Percentiles rank a stretch among this genome's conserved stretches.
phyloP scores from a whole-genome alignment of 1,284 basidiomycete species.

The Singerocomus inundabilis region DNA sequence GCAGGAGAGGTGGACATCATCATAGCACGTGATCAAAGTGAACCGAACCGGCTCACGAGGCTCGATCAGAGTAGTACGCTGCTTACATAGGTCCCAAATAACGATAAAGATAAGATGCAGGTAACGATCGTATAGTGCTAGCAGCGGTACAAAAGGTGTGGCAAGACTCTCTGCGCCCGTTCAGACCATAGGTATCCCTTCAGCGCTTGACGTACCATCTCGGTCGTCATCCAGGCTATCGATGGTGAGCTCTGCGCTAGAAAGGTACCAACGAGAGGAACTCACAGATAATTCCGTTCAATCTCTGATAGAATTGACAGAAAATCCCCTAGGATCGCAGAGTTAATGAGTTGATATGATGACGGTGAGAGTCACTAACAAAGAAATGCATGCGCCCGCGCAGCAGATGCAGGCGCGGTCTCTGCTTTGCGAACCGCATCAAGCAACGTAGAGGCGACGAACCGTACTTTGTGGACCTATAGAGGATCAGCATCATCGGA shows the following conservation, averaged over 20 bases:
- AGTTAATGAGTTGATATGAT: conserved; percentile 14
- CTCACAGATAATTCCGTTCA: conserved; percentile 80
- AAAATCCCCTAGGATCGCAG: conserved; percentile 72
- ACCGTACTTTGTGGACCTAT: conserved; percentile 83
- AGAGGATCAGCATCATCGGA: conserved; percentile 1
- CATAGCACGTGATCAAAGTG: conserved; percentile 17
- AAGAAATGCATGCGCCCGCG: conserved; percentile 75
- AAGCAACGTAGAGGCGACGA: conserved; percentile 83
- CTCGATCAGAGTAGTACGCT: background rate
- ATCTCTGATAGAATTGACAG: conserved; percentile 85
- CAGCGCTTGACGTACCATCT: conserved; percentile 58
- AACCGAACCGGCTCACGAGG: background rate
- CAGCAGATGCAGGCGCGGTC: conserved; percentile 70
- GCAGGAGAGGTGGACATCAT: background rate
- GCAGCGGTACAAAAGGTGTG: background rate
- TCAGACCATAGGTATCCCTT: conserved; percentile 47
- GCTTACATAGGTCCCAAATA: background rate
- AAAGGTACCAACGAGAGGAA: conserved; percentile 18
- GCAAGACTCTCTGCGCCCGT: conserved; percentile 30
- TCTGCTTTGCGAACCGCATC: conserved; percentile 83
- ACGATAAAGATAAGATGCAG: conserved; percentile 4
- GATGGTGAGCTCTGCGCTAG: conserved; percentile 16
- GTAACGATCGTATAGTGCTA: background rate
- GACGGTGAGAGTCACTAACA: conserved; percentile 46
- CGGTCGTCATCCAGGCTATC: conserved; percentile 70